phyloP scores from a whole-genome alignment of 305 asterid species.

The Fraxinus ornus region DNA sequence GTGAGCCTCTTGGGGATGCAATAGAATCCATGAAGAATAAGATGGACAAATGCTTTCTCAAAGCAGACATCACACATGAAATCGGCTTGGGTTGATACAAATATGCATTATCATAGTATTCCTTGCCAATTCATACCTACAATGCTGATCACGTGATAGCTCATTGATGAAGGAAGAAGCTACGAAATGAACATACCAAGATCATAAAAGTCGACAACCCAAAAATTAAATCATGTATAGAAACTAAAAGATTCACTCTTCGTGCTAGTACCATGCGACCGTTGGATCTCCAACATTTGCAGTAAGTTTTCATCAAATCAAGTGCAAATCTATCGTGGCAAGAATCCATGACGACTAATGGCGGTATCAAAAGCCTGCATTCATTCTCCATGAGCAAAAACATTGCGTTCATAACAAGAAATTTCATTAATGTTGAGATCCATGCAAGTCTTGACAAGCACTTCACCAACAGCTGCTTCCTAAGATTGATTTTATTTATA shows the following conservation, averaged over 20 bases:
- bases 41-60: not conserved
- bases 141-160: not conserved
- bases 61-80: not conserved
- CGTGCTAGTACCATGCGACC: not conserved
- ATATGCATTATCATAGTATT: not conserved
- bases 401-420: slow-evolving; percentile 77
- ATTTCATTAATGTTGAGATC: slow-evolving; percentile 69
- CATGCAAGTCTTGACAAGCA: slow-evolving; percentile 66
- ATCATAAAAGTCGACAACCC: not conserved
- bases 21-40: not conserved
- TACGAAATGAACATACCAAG: not conserved
- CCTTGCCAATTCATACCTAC: not conserved
- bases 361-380: slow-evolving; percentile 79
- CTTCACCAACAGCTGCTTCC: slow-evolving; percentile 95
- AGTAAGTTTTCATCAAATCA: not conserved
- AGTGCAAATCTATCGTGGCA: slow-evolving; percentile 41
- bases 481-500: slow-evolving; percentile 21
- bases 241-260: not conserved
- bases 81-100: not conserved
- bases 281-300: not conserved
- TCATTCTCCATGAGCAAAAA: slow-evolving; percentile 75
- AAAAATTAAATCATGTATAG: not conserved
- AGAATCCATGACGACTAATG: slow-evolving; percentile 72
- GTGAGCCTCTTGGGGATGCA: not conserved
- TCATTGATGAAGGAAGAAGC: not conserved